A percentile compares a stretch with the other conserved stretches of the same genome.
Conservation (phyloP, 495 filamentous ascomycete genomes). For the Neurospora terricola region DNA sequence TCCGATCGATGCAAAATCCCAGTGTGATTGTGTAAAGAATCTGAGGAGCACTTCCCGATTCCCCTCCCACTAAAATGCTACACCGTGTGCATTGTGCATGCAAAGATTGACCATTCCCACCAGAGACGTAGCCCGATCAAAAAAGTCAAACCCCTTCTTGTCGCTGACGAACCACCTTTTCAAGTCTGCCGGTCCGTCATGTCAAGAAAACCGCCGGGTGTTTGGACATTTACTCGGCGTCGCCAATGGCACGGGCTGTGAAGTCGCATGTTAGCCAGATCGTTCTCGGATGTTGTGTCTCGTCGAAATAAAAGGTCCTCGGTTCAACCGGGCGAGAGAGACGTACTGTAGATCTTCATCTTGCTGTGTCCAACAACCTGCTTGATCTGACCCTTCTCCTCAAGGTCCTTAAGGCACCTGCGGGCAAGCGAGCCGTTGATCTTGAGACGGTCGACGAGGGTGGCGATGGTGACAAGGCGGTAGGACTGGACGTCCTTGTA, state of each 20-base stretch:
- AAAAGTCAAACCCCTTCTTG: conserved; percentile 22
- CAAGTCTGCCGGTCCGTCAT: conserved; percentile 18
- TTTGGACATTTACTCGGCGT: conserved; percentile 41
- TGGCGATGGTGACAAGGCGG: conserved; percentile 97
- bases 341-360: conserved; percentile 97
- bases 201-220: conserved; percentile 14
- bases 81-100: background rate
- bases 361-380: conserved; percentile 94
- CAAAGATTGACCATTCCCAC: conserved; percentile 16
- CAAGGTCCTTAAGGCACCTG: conserved; percentile 79
- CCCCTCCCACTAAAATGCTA: background rate
- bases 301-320: background rate
- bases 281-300: background rate
- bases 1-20: conserved; percentile 13
- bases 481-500: conserved; percentile 99
- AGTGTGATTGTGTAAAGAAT: conserved; percentile 18
- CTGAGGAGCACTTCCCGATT: conserved; percentile 30
- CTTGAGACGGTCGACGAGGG: conserved; percentile 98
- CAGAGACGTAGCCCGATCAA: conserved; percentile 25
- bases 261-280: conserved; percentile 25
- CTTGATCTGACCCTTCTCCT: conserved; percentile 98
- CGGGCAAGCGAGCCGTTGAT: conserved; percentile 98
- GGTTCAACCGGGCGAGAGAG: background rate
- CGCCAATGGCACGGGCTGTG: conserved; percentile 51
- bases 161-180: conserved; percentile 18